Base-by-base conservation (phyloP, 2,329 filamentous ascomycete genomes). In the Basipetospora chlamydospora region DNA sequence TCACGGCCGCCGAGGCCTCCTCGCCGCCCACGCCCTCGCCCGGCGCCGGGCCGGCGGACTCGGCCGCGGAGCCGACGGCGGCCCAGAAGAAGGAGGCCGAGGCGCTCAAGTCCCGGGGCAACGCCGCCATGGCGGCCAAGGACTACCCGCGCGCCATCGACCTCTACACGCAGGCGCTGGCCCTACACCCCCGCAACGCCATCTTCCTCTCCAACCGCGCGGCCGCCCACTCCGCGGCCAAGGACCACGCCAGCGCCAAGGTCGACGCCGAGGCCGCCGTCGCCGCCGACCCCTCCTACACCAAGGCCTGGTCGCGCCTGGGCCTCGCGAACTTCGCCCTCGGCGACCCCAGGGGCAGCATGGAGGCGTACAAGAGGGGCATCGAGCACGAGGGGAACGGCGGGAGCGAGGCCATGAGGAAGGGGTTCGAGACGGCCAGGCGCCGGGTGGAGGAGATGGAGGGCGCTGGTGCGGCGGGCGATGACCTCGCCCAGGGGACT, bases 181-280 rank as follows among this genome's bases (percentile, higher is more conserved):
- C 73, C 39, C 66, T 95, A 37, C 63, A 83, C 47, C 85, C 90
- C 2, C 66, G 73, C 46, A 96, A 98, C 63, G 83, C 87, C 26
- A 90, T 98, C 59, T 98, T 90, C 69, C 80, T 98, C 28, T 94
- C 85, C 44, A 98, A 98, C 73, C 85, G 90, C 46, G 90, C 90
- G 9, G 90, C 90, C 32, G 90, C 90, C 5, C 83, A 93, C 68
- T 86, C 79, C 20, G 88, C 85, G 16, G 76, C 76, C 43, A 74
- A 77, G 48, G 78, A 94, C 60, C 87, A 96, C 63, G 75, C 80
- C 43, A 77, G 81, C 43, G 90, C 90, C 10, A 77, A 75, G 48
- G 68, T 78, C 42, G 90, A 98, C 57, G 90, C 90, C 32, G 88
- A 96, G 63, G 73, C 90, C 45, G 90, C 90, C 38, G 83, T 90